Evolutionary conservation across 257 asterid genomes (phyloP).

Genomic region (Gentiana macrophylla): DNA sequence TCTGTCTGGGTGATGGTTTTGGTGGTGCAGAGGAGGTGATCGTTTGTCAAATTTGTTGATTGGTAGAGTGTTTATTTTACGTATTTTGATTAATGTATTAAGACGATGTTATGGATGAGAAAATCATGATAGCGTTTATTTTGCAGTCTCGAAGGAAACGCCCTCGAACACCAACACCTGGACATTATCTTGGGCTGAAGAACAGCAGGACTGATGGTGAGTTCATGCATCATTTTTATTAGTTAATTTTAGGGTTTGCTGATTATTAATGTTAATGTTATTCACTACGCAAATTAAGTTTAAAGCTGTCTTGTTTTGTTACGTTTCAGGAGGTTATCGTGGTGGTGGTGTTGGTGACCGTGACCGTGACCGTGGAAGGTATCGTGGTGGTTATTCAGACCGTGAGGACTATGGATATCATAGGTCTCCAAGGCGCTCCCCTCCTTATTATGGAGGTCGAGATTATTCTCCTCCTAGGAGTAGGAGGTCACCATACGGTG

Average conservation of each 20-base stretch:
- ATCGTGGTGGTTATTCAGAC: constrained; percentile 55
- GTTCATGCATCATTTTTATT: constrained; percentile 10
- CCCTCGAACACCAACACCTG: constrained; percentile 80
- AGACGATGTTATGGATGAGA: constrained; percentile 3
- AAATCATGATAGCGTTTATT: constrained; percentile 8
- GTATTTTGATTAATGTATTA: no score
- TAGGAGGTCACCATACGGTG: constrained; percentile 13
- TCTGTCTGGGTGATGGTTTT: background rate
- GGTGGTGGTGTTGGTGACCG: background rate
- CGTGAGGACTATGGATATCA: constrained; percentile 72
- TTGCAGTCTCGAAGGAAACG: constrained; percentile 41
- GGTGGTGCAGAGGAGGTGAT: no score
- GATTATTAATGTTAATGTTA: background rate
- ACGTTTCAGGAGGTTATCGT: constrained; percentile 28
- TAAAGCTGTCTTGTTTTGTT: constrained; percentile 4
- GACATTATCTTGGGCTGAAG: constrained; percentile 93
- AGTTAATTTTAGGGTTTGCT: background rate
- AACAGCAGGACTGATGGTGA: constrained; percentile 77
- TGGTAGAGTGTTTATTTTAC: no score
- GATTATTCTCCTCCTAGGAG: constrained; percentile 36
- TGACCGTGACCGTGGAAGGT: constrained; percentile 37
- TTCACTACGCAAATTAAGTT: background rate
- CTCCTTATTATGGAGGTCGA: constrained; percentile 27
- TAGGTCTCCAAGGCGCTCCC: constrained; percentile 70
- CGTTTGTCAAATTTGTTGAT: no score